phyloP scores from a whole-genome alignment of 257 asterid genomes.

The Solanum tacnaense region DNA sequence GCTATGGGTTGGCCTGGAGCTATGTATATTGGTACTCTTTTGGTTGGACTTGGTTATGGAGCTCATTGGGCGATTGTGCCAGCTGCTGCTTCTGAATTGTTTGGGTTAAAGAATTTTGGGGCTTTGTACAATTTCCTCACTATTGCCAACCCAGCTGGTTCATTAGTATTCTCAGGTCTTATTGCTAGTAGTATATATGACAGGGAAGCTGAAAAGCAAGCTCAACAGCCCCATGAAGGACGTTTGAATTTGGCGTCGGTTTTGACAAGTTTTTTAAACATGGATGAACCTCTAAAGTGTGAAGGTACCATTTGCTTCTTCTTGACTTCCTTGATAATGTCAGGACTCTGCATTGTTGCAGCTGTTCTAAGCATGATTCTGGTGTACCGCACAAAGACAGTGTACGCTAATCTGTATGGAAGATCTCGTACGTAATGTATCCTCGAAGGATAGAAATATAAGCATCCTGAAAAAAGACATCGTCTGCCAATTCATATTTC shows the following conservation, averaged over 20 bases:
- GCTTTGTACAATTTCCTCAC: conserved; percentile 44
- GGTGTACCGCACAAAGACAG: conserved; percentile 59
- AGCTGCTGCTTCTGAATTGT: conserved; percentile 82
- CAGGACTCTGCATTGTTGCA: conserved; percentile 62
- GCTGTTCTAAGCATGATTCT: conserved; percentile 61
- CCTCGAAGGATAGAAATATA: neutral
- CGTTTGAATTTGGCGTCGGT: conserved; percentile 17
- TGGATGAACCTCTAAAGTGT: conserved; percentile 55
- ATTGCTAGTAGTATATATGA: conserved; percentile 40
- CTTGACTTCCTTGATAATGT: conserved; percentile 65
- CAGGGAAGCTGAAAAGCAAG: conserved; percentile 45
- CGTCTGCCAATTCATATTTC: neutral
- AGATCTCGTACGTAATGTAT: conserved; percentile 18
- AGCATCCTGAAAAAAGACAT: neutral
- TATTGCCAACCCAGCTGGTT: conserved; percentile 42
- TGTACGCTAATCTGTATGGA: conserved; percentile 50
- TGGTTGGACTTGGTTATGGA: conserved; percentile 90
- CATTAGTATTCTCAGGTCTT: conserved; percentile 36
- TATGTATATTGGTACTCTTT: conserved; percentile 75
- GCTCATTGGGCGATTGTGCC: conserved; percentile 98
- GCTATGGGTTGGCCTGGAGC: conserved; percentile 93
- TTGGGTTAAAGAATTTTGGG: conserved; percentile 81
- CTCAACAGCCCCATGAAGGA: conserved; percentile 19
- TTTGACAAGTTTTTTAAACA: conserved; percentile 21
- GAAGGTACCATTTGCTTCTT: conserved; percentile 69